Conservation (phyloP, 2,329 filamentous ascomycete genomes). For the Cadophora gregata region DNA sequence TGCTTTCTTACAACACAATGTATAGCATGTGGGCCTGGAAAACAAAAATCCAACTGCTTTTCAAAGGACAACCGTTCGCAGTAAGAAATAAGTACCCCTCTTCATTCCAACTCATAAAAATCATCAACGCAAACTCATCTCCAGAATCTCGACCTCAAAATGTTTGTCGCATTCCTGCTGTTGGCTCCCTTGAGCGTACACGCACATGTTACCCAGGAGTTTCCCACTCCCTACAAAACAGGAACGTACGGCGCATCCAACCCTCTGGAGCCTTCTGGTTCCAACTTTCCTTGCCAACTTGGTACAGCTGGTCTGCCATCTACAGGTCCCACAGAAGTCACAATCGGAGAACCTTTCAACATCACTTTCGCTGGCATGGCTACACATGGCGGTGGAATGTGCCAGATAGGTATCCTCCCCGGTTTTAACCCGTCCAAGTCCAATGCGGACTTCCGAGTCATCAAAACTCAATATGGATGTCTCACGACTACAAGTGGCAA, state of each 20-base stretch:
- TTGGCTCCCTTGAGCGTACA: not conserved
- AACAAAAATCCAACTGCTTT: too few species aligned
- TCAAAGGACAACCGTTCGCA: too few species aligned
- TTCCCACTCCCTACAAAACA: not conserved
- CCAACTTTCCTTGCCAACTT: not conserved
- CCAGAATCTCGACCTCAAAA: not conserved
- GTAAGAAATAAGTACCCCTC: too few species aligned
- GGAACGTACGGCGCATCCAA: not conserved
- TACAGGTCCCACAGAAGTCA: not conserved
- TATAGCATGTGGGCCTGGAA: too few species aligned
- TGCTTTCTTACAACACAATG: too few species aligned
- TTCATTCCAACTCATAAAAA: too few species aligned
- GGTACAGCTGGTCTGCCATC: not conserved
- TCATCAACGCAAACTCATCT: too few species aligned
- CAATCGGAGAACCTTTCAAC: not conserved
- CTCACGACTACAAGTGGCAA: not conserved
- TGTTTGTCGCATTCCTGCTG: not conserved
- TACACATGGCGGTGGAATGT: not conserved
- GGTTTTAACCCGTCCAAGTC: not conserved
- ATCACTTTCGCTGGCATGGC: not conserved
- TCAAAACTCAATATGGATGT: not conserved
- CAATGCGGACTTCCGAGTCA: not conserved
- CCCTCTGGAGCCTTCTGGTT: not conserved
- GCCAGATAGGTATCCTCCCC: not conserved
- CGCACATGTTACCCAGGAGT: not conserved